Conservation (phyloP, 2,329 filamentous ascomycete species). For the Hypomyces rosellus region DNA sequence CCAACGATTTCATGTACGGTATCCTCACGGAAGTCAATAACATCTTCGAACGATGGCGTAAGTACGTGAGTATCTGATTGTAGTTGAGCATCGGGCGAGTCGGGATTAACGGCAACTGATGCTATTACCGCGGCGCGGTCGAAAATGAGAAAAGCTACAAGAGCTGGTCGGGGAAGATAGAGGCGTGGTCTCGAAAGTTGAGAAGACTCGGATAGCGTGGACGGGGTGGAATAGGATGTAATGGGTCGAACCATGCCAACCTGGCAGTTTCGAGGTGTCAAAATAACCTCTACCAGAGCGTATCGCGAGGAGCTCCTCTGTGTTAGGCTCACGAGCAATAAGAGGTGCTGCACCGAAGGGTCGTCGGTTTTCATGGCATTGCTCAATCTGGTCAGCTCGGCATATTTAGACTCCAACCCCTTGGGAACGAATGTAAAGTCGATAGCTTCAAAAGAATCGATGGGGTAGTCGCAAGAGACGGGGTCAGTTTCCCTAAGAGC, state of each 20-base stretch:
- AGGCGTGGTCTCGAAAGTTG: constrained; percentile 53
- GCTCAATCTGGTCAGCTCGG: constrained; percentile 44
- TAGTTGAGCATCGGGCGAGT: constrained; percentile 71
- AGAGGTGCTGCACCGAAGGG: constrained; percentile 49
- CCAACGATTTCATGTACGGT: constrained; percentile 57
- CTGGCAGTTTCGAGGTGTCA: constrained; percentile 47
- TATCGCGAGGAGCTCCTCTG: constrained; percentile 55
- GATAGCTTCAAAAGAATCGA: constrained; percentile 63
- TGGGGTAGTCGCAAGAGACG: constrained; percentile 40
- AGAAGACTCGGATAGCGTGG: constrained; percentile 31
- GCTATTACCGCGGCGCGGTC: constrained; percentile 70
- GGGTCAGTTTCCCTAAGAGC: constrained; percentile 54
- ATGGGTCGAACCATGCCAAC: constrained; percentile 65
- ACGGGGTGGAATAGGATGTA: constrained; percentile 54
- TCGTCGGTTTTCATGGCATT: constrained; percentile 45
- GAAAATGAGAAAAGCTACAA: constrained; percentile 78
- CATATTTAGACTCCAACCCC: constrained; percentile 43
- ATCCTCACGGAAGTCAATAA: constrained; percentile 68
- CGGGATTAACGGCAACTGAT: constrained; percentile 61
- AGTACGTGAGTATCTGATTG: constrained; percentile 58
- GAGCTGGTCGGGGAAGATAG: constrained; percentile 69
- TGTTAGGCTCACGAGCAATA: constrained; percentile 55
- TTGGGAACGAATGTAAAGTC: constrained; percentile 69
- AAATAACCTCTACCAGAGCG: constrained; percentile 63
- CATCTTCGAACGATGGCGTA: constrained; percentile 73